A percentile compares a stretch with the other conserved stretches of the same genome.
Evolutionary conservation across 83 land plant genomes (phyloP).

Genomic region (Thuja plicata): DNA sequence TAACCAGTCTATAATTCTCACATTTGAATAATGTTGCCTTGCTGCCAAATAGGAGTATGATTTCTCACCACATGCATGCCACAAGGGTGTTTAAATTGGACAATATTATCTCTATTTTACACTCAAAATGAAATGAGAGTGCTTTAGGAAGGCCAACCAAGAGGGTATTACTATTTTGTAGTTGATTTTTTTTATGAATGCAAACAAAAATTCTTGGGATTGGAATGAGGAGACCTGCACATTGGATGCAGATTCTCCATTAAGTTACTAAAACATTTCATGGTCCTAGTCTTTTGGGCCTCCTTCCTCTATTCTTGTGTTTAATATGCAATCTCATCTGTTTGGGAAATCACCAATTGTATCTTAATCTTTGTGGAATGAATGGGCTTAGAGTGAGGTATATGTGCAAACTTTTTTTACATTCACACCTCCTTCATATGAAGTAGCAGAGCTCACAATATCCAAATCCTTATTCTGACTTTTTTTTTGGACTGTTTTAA

Average conservation of each 20-base stretch:
- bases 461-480: not conserved
- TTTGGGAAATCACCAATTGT: not conserved
- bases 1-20: too few relatives aligned
- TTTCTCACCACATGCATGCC: too few relatives aligned
- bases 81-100: too few relatives aligned
- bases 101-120: not conserved
- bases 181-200: constrained; percentile 2
- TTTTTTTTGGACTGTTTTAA: not conserved
- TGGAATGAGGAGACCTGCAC: too few relatives aligned
- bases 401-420: not conserved
- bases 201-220: too few relatives aligned
- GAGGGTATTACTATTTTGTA: not conserved
- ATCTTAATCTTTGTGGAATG: constrained; percentile 7
- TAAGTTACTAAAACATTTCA: not conserved
- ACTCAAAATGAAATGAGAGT: not conserved
- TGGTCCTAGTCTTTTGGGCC: not conserved
- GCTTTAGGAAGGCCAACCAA: not conserved
- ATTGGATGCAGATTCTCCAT: constrained; percentile 11
- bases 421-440: too few relatives aligned
- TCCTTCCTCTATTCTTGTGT: not conserved
- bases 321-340: not conserved
- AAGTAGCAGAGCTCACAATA: not conserved
- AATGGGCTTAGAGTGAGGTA: constrained; percentile 11
- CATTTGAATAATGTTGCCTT: too few relatives aligned
- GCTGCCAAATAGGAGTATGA: too few relatives aligned